Evolutionary conservation across 2,329 filamentous ascomycete genomes (phyloP).

Genomic region (Fusarium equiseti): DNA sequence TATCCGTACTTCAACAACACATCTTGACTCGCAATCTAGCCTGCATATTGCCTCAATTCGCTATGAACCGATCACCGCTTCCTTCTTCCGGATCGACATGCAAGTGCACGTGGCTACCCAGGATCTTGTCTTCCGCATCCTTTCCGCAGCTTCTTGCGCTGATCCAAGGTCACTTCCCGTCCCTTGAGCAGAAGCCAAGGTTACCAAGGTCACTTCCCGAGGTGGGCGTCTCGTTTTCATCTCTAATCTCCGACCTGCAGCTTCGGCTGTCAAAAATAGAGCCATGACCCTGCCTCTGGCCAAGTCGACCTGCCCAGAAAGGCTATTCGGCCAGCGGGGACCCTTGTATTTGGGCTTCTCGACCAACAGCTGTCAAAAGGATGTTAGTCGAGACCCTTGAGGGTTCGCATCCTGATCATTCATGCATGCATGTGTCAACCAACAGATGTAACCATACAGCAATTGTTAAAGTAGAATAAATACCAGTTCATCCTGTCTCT

Average conservation of each 20-base stretch:
- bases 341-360: not conserved
- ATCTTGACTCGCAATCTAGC: no score
- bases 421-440: not conserved
- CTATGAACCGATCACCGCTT: not conserved
- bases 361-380: not conserved
- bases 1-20: no score
- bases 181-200: not conserved
- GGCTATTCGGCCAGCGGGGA: not conserved
- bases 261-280: slow-evolving; percentile 1
- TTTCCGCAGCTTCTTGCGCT: not conserved
- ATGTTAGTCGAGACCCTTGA: not conserved
- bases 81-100: not conserved
- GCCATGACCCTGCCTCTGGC: not conserved
- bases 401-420: not conserved
- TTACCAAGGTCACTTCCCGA: not conserved
- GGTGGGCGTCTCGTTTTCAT: not conserved
- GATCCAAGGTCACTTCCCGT: not conserved
- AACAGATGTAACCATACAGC: not conserved
- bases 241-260: not conserved
- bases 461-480: not conserved
- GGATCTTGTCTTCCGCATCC: not conserved
- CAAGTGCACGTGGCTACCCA: not conserved
- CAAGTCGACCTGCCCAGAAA: slow-evolving; percentile 1
- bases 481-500: not conserved
- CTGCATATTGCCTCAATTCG: no score